phyloP scores from a whole-genome alignment of 192 early-diverging fungal genomes.

The Coemansia sp. region DNA sequence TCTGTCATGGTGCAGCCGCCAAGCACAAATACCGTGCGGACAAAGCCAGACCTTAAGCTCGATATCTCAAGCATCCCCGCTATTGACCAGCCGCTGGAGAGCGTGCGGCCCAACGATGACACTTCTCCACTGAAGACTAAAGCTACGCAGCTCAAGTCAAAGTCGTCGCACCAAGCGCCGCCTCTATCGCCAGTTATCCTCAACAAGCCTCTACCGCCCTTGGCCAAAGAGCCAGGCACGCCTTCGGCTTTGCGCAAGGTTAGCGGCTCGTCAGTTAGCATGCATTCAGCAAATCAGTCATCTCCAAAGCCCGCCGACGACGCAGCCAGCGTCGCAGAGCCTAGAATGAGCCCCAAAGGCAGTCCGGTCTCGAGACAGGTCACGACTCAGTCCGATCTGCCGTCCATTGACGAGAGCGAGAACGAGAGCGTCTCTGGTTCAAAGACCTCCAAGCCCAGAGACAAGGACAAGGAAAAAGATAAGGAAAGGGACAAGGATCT shows the following conservation, averaged over 20 bases:
- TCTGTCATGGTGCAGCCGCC: not conserved
- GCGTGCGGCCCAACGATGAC: not conserved
- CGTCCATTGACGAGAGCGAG: slow-evolving; percentile 2
- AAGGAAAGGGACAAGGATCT: slow-evolving; percentile 32
- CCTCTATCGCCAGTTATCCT: slow-evolving; percentile 13
- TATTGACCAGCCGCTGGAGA: slow-evolving; percentile 3
- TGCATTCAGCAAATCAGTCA: not conserved
- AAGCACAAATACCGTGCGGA: not conserved
- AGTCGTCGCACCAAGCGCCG: not conserved
- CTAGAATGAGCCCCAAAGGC: not conserved
- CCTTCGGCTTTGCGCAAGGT: not conserved
- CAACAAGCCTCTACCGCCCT: slow-evolving; percentile 39
- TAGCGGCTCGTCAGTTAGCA: slow-evolving; percentile 3
- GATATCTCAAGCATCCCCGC: not conserved
- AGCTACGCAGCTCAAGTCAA: not conserved
- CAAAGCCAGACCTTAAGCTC: not conserved
- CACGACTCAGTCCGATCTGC: not conserved
- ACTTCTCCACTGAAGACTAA: not conserved
- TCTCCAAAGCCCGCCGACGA: not conserved
- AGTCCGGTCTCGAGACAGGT: not conserved
- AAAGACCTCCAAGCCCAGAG: not conserved
- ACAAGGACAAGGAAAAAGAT: slow-evolving; percentile 13
- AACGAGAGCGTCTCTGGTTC: not conserved
- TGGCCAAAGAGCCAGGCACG: not conserved
- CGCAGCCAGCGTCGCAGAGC: not conserved